Base-by-base conservation (phyloP, 306 rosid species). In the Cucurbita argyrosperma region DNA sequence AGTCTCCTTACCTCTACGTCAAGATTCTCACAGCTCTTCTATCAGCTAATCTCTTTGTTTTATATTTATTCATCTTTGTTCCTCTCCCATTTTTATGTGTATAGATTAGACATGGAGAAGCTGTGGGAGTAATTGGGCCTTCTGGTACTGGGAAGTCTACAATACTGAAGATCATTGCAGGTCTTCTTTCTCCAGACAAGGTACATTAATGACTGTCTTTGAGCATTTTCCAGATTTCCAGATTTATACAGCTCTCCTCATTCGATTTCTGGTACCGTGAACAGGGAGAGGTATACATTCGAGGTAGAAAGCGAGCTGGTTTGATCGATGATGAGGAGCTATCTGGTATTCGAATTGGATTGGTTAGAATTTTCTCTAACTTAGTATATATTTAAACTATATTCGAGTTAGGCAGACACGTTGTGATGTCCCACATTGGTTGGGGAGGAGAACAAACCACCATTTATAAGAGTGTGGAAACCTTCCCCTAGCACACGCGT, bases 61-160 rank as follows among this genome's bases (percentile, higher is more conserved):
- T 52, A 4, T 54, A 11, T 62, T 53, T 4, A 16, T 16, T 61
- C 74, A 43, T 26, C 81, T 79, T 68, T 18, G 42, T 52, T 61
- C 19, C 30, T 40, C 39, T 49, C 40, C 23, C 26, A 13, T 64
- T 55, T 9, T 61, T 30, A 54, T 53, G 67, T 77, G 59, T 83
- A 81, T 83, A 91, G 99, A 95, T 95, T 80, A 91, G 93, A 75
- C 89, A 87, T 86, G 97, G 99, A 13, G 99, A 95, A 87, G 96
- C 99, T 70, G 97, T 95, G 85, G 99, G 97, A 74, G 90, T 91
- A 77, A 95, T 95, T 74, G 99, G 99, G 76, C 99, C 99, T 67
- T 95, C 99, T 77, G 99, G 99, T 71, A 95, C 99, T 4, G 99
- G 99, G 10, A 95, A 95, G 81, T 95, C 99, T 39, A 91, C 99